Evolutionary conservation across 2,329 filamentous ascomycete species (phyloP).

Genomic region (Curvularia lunata): DNA sequence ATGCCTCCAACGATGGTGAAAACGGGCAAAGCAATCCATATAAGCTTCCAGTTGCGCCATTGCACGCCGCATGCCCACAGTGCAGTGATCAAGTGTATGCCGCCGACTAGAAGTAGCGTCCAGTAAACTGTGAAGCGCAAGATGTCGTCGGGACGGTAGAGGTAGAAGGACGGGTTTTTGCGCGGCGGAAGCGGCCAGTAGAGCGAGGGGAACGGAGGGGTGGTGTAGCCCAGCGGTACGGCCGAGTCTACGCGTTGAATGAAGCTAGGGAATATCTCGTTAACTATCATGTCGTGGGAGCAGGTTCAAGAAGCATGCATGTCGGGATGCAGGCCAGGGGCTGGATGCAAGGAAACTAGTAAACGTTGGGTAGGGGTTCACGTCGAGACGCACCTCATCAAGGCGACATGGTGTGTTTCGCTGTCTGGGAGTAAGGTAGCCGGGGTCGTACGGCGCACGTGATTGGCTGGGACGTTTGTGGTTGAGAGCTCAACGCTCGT

Average conservation of each 20-base stretch:
- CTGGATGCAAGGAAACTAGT: not conserved
- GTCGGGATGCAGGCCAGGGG: not conserved
- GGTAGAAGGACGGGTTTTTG: constrained; percentile 64
- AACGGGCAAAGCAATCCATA: constrained; percentile 75
- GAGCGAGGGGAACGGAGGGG: constrained; percentile 79
- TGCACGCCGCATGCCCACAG: constrained; percentile 76
- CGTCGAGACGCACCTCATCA: constrained; percentile 39
- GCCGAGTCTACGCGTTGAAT: constrained; percentile 55
- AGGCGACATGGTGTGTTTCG: constrained; percentile 29
- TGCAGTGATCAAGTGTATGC: constrained; percentile 75
- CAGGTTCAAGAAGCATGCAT: not conserved
- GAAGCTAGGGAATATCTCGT: constrained; percentile 45
- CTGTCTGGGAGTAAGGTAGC: not conserved
- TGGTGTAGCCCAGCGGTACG: constrained; percentile 65
- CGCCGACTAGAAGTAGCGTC: constrained; percentile 80
- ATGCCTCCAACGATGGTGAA: constrained; percentile 75
- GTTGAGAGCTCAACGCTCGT: constrained; percentile 10
- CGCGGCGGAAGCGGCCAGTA: constrained; percentile 72
- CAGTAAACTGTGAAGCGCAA: constrained; percentile 88
- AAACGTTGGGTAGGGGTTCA: not conserved
- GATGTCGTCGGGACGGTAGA: constrained; percentile 78
- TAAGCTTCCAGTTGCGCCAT: constrained; percentile 59
- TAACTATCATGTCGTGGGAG: constrained; percentile 3
- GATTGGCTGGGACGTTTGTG: not conserved
- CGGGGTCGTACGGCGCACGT: not conserved